Percentiles rank a stretch among this genome's conserved stretches.
Conservation (phyloP, 2,329 filamentous ascomycete genomes). For the Fusarium tupiense region DNA sequence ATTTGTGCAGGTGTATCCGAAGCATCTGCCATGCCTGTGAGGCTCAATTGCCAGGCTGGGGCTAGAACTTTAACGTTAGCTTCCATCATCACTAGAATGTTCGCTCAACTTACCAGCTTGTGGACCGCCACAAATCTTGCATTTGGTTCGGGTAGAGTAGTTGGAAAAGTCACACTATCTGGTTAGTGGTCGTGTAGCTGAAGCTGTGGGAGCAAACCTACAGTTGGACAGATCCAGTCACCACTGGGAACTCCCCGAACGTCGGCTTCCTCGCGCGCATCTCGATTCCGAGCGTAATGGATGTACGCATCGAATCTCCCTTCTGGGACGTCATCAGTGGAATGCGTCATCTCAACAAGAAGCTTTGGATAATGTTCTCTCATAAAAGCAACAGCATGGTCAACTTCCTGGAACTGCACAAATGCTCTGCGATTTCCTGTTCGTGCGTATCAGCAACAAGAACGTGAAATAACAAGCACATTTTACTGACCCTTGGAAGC, state of each 20-base stretch:
- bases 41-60: constrained; percentile 47
- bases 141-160: constrained; percentile 50
- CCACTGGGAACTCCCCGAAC: constrained; percentile 29
- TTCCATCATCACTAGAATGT: neutral
- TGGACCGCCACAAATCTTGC: constrained; percentile 51
- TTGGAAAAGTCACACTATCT: constrained; percentile 53
- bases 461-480: neutral
- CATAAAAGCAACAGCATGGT: constrained; percentile 54
- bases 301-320: constrained; percentile 51
- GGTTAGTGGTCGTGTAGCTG: constrained; percentile 24
- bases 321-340: constrained; percentile 53
- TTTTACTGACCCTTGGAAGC: constrained; percentile 46
- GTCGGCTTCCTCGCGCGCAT: constrained; percentile 46
- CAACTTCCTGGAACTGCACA: constrained; percentile 53
- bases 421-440: constrained; percentile 54
- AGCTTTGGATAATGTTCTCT: constrained; percentile 55
- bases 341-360: constrained; percentile 47
- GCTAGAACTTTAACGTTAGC: constrained; percentile 26
- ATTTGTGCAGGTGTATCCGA: constrained; percentile 75
- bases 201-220: constrained; percentile 28
- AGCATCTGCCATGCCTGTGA: constrained; percentile 61
- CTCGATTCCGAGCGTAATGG: constrained; percentile 54
- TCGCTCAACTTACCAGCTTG: constrained; percentile 43
- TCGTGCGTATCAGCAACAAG: constrained; percentile 18
- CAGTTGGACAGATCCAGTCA: constrained; percentile 51